Evolutionary conservation across 805 yeast genomes (phyloP).

Genomic region (Wickerhamomyces subpelliculosus): DNA sequence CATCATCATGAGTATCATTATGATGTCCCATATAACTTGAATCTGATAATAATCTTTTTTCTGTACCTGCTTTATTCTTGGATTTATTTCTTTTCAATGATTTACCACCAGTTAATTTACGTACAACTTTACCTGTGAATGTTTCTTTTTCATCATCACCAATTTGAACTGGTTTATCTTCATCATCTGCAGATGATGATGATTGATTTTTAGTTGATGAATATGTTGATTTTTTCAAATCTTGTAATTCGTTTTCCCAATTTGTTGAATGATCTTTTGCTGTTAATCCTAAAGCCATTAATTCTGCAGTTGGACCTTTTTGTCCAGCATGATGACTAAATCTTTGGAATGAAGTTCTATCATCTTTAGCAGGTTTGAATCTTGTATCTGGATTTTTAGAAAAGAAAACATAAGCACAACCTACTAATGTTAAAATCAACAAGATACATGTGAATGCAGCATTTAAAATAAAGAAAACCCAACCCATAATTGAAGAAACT

Average conservation of each 20-base stretch:
- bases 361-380: slow-evolving; percentile 85
- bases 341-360: slow-evolving; percentile 82
- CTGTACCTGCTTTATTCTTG: slow-evolving; percentile 1
- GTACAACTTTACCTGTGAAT: slow-evolving; percentile 37
- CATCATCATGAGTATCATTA: slow-evolving; percentile 1
- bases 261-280: slow-evolving; percentile 73
- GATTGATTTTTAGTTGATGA: slow-evolving; percentile 7
- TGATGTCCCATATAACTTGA: not conserved
- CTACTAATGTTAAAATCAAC: slow-evolving; percentile 61
- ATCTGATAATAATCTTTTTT: slow-evolving; percentile 11
- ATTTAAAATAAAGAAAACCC: slow-evolving; percentile 81
- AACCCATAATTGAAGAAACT: slow-evolving; percentile 84
- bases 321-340: slow-evolving; percentile 23
- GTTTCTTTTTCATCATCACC: slow-evolving; percentile 28
- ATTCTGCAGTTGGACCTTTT: slow-evolving; percentile 37
- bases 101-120: slow-evolving; percentile 32
- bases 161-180: slow-evolving; percentile 23
- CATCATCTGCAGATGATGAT: slow-evolving; percentile 13
- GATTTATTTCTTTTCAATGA: slow-evolving; percentile 15
- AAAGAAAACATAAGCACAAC: slow-evolving; percentile 52
- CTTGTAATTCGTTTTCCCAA: slow-evolving; percentile 53
- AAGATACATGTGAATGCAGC: slow-evolving; percentile 81
- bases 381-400: slow-evolving; percentile 86
- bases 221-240: slow-evolving; percentile 7
- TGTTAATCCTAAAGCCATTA: slow-evolving; percentile 71